These are phyloP conservation scores for Caryopteris hybrid DNA, from an alignment of 305 asterid species.

Conservation along the genomic window DNA sequence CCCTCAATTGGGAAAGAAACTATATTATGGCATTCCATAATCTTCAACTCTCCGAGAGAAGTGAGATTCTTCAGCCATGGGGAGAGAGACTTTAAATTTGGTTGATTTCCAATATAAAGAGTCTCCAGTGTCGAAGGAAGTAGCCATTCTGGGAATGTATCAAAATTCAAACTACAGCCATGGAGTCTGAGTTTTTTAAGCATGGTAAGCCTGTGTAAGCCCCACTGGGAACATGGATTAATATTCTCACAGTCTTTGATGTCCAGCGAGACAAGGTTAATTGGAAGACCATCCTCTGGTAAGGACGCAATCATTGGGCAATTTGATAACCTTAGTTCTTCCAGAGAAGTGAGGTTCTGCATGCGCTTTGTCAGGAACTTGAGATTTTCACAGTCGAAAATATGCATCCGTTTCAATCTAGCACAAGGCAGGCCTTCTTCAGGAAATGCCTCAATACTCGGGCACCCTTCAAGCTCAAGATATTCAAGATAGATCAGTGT, in stretches of 20 bases:
- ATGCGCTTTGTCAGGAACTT: slow-evolving; percentile 28
- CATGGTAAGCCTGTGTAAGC: slow-evolving; percentile 39
- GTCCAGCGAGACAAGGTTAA: slow-evolving; percentile 37
- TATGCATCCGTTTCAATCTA: slow-evolving; percentile 29
- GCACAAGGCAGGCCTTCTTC: slow-evolving; percentile 34
- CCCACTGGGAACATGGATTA: slow-evolving; percentile 37
- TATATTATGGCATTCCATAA: slow-evolving; percentile 33
- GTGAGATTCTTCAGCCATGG: slow-evolving; percentile 48
- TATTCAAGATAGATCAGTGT: slow-evolving; percentile 30
- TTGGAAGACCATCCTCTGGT: slow-evolving; percentile 38
- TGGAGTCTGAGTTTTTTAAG: slow-evolving; percentile 38
- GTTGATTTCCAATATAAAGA: slow-evolving; percentile 32
- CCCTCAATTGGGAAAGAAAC: slow-evolving; percentile 33
- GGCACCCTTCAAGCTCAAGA: slow-evolving; percentile 40
- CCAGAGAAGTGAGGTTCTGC: slow-evolving; percentile 36
- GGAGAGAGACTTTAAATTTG: slow-evolving; percentile 36
- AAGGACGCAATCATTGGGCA: slow-evolving; percentile 33
- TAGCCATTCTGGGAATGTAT: slow-evolving; percentile 37
- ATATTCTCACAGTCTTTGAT: slow-evolving; percentile 33
- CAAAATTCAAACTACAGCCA: slow-evolving; percentile 24
- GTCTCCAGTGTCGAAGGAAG: slow-evolving; percentile 39
- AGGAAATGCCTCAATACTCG: slow-evolving; percentile 36
- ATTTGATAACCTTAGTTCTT: slow-evolving; percentile 32
- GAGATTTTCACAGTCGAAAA: slow-evolving; percentile 39
- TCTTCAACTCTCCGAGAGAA: slow-evolving; percentile 44